Percentiles rank a stretch among this genome's conserved stretches.
phyloP scores from a whole-genome alignment of 768 basidiomycete genomes.

The Termitomyces titanicus region DNA sequence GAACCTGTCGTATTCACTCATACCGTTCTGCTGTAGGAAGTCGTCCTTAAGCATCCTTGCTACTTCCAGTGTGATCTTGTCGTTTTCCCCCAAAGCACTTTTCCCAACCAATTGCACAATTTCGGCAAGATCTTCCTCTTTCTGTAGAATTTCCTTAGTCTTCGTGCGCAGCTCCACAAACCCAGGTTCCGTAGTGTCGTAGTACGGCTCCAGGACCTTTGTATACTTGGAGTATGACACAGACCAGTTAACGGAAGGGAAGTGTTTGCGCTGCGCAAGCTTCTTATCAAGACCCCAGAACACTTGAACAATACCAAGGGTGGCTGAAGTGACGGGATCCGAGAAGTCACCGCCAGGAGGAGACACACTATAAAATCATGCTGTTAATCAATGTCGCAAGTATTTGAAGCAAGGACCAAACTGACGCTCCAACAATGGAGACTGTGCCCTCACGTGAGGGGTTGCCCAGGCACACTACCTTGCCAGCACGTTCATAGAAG shows the following conservation, averaged over 20 bases:
- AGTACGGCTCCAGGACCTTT: constrained; percentile 89
- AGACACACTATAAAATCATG: constrained; percentile 66
- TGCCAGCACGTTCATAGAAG: constrained; percentile 99
- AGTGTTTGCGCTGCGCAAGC: constrained; percentile 97
- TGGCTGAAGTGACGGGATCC: constrained; percentile 96
- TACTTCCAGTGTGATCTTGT: constrained; percentile 98
- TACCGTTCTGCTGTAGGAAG: constrained; percentile 97
- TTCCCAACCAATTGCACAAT: constrained; percentile 99
- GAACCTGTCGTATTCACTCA: constrained; percentile 95
- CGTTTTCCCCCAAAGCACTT: constrained; percentile 92
- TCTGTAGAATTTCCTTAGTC: constrained; percentile 96
- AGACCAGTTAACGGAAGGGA: constrained; percentile 99
- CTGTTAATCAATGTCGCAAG: constrained; percentile 1
- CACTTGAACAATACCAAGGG: constrained; percentile 97
- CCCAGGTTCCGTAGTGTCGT: constrained; percentile 88
- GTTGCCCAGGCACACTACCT: constrained; percentile 88
- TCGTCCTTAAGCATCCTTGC: constrained; percentile 97
- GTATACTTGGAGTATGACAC: constrained; percentile 99
- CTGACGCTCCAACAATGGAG: constrained; percentile 98
- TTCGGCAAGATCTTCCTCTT: constrained; percentile 97
- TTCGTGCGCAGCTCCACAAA: constrained; percentile 90
- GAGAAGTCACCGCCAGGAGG: constrained; percentile 99
- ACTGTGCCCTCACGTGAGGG: constrained; percentile 89
- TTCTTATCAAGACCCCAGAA: constrained; percentile 99
- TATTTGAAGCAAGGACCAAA: constrained; percentile 18